phyloP scores from a whole-genome alignment of 768 basidiomycete species.

The Pleurotus eryngii region DNA sequence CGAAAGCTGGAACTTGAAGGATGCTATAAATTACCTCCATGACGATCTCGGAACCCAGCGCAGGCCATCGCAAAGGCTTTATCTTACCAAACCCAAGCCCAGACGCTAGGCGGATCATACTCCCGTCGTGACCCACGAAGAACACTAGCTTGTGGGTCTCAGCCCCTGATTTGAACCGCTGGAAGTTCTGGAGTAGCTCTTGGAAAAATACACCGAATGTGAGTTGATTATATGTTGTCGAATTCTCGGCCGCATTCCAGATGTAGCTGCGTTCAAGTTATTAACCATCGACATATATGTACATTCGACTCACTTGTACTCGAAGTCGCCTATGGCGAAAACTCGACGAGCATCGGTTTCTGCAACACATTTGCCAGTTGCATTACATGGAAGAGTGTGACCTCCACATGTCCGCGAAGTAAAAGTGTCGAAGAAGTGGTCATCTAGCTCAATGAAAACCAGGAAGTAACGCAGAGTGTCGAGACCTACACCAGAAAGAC shows the following conservation, averaged over 20 bases:
- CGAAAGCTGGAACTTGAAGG: neutral
- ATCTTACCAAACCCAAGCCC: slow-evolving; percentile 13
- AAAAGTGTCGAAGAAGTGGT: slow-evolving; percentile 16
- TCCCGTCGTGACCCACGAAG: slow-evolving; percentile 14
- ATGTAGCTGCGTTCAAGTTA: slow-evolving; percentile 10
- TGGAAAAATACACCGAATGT: slow-evolving; percentile 16
- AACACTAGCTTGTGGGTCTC: slow-evolving; percentile 11
- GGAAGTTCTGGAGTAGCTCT: slow-evolving; percentile 14
- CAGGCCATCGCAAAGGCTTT: slow-evolving; percentile 11
- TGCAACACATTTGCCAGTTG: slow-evolving; percentile 12
- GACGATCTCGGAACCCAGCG: slow-evolving; percentile 13
- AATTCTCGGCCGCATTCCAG: slow-evolving; percentile 14
- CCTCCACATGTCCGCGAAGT: slow-evolving; percentile 13
- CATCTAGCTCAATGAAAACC: slow-evolving; percentile 4
- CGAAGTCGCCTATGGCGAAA: slow-evolving; percentile 13
- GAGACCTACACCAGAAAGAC: slow-evolving; percentile 13
- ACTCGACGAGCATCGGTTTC: slow-evolving; percentile 11
- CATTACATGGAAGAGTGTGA: slow-evolving; percentile 14
- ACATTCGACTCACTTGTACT: slow-evolving; percentile 12
- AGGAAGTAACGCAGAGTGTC: neutral
- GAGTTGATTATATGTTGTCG: slow-evolving; percentile 10
- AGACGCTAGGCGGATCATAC: slow-evolving; percentile 13
- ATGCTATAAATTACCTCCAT: slow-evolving; percentile 10
- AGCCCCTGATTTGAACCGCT: slow-evolving; percentile 6
- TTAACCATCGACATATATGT: no score